These are phyloP conservation scores for Sporothrix euskadiensis DNA, from an alignment of 2,329 filamentous ascomycete species.

Conservation along the genomic window DNA sequence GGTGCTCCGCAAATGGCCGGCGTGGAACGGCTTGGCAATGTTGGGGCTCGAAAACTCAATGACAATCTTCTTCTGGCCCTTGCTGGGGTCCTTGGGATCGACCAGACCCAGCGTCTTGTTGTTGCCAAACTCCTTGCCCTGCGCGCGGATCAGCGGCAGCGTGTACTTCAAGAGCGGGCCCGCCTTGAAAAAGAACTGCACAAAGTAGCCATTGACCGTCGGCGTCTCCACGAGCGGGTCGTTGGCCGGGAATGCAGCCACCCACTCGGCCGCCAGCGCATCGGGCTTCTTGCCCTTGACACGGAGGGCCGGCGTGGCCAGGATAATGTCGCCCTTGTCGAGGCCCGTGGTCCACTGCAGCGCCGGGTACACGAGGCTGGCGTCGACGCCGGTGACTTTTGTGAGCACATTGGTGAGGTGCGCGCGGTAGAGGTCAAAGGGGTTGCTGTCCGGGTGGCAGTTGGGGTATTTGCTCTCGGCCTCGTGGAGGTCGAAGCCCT, in stretches of 20 bases:
- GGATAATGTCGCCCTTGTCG: conserved; percentile 78
- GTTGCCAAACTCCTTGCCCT: conserved; percentile 62
- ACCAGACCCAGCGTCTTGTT: conserved; percentile 61
- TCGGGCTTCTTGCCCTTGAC: conserved; percentile 69
- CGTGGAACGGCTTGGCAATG: conserved; percentile 83
- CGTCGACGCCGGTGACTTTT: conserved; percentile 68
- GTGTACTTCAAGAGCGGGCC: conserved; percentile 64
- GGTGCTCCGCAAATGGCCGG: conserved; percentile 73
- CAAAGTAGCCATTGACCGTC: conserved; percentile 63
- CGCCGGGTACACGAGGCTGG: conserved; percentile 69
- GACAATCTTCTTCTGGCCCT: conserved; percentile 66
- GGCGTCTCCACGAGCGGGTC: conserved; percentile 73
- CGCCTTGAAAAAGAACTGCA: conserved; percentile 81
- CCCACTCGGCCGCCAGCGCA: conserved; percentile 63
- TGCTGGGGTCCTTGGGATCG: conserved; percentile 60
- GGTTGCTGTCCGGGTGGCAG: conserved; percentile 69
- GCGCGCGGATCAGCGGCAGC: conserved; percentile 67
- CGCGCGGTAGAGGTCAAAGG: conserved; percentile 75
- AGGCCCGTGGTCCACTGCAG: conserved; percentile 77
- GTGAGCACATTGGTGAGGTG: conserved; percentile 71
- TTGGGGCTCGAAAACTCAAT: conserved; percentile 86
- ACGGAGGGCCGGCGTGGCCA: conserved; percentile 77
- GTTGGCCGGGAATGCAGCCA: conserved; percentile 55
- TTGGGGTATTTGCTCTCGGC: conserved; percentile 51
- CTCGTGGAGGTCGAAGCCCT: conserved; percentile 41